A percentile compares a stretch with the other conserved stretches of the same genome.
These are phyloP conservation scores for Effrenium voratum DNA, from an alignment of 73 alveolate genomes.

Conservation along the genomic window DNA sequence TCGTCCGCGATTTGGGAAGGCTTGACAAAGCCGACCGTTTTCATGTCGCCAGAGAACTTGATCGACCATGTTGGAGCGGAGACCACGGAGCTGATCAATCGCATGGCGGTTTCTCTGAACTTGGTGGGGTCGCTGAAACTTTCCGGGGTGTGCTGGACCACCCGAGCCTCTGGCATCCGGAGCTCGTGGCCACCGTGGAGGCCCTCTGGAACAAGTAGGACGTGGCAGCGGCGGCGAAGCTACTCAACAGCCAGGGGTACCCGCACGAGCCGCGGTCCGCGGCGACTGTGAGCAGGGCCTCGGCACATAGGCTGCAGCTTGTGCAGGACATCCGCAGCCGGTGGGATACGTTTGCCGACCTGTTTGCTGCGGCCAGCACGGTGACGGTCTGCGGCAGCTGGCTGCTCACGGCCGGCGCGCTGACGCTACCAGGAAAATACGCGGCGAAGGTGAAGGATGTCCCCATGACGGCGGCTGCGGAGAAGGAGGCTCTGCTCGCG, in stretches of 20 bases:
- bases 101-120: neutral
- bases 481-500: no score
- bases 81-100: neutral
- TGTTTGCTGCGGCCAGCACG: neutral
- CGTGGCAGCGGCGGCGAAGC: neutral
- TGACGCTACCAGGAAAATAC: neutral
- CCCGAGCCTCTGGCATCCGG: neutral
- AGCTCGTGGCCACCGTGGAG: neutral
- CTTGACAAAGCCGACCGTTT: neutral
- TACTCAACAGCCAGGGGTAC: neutral
- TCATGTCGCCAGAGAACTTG: neutral
- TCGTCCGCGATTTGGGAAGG: neutral
- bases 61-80: neutral
- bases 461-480: no score
- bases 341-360: neutral
- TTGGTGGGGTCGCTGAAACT: neutral
- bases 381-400: neutral
- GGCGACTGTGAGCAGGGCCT: neutral
- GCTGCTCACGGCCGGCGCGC: neutral
- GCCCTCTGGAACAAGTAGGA: neutral
- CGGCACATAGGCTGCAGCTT: neutral
- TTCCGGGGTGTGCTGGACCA: neutral
- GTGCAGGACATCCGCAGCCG: neutral
- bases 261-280: neutral
- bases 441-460: no score